Conservation (phyloP, 306 rosid species). For the Vachellia collinsii region DNA sequence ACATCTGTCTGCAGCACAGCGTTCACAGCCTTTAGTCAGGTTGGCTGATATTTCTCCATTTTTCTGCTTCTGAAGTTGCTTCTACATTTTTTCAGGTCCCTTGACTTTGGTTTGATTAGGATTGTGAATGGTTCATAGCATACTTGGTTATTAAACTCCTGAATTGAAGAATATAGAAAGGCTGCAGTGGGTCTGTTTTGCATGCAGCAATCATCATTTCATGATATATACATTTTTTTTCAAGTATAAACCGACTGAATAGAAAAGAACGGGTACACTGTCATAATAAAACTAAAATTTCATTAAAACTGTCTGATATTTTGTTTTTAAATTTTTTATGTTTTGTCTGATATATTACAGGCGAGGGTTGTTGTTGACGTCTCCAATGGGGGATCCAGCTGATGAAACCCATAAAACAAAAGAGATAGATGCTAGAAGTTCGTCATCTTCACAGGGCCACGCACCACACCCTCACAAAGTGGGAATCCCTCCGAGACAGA, state of each 20-base stretch:
- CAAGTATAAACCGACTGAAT: too few relatives aligned
- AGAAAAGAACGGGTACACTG: too few relatives aligned
- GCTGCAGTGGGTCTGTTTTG: too few relatives aligned
- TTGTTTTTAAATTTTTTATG: too few relatives aligned
- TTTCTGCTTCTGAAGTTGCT: neutral
- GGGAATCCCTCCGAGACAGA: constrained; percentile 85
- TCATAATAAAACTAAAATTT: neutral
- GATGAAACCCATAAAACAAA: constrained; percentile 51
- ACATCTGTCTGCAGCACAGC: constrained; percentile 15
- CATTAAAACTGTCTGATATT: neutral
- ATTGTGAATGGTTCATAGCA: neutral
- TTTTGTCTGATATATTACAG: constrained; percentile 30
- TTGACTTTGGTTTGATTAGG: neutral
- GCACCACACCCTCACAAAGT: constrained; percentile 66
- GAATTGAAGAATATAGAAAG: too few relatives aligned
- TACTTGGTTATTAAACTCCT: neutral
- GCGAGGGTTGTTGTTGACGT: constrained; percentile 39
- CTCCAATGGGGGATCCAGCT: constrained; percentile 52
- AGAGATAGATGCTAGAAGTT: constrained; percentile 54
- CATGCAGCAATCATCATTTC: too few relatives aligned
- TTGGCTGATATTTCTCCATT: neutral
- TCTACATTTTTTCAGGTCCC: neutral
- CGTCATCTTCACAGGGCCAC: constrained; percentile 51
- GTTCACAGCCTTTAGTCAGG: constrained; percentile 27
- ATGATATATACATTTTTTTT: too few relatives aligned